Percentiles rank a stretch among this genome's conserved stretches.
phyloP scores from a whole-genome alignment of 2,329 filamentous ascomycete species.

The Delphinella strobiligena region DNA sequence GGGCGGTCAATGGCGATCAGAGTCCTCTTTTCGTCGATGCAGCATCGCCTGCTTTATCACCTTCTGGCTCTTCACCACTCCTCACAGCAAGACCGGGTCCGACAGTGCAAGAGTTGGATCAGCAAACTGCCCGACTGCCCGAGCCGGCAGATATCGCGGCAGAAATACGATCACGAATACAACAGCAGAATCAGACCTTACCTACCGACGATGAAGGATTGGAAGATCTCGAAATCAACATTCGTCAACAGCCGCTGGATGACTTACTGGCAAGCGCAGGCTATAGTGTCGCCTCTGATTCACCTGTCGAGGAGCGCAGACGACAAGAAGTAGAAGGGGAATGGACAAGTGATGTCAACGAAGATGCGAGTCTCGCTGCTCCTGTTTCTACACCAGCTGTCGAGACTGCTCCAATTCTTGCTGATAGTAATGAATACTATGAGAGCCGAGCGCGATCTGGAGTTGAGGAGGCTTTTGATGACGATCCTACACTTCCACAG shows the following conservation, averaged over 20 bases:
- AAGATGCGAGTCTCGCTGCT: background rate
- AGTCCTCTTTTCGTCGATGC: background rate
- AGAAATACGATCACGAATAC: constrained; percentile 14
- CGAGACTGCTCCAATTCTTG: too few species aligned
- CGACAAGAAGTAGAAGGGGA: background rate
- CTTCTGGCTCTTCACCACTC: constrained; percentile 14
- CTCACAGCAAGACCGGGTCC: background rate
- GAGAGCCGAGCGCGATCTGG: too few species aligned
- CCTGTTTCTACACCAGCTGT: background rate
- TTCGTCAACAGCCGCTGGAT: constrained; percentile 27
- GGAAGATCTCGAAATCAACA: constrained; percentile 18
- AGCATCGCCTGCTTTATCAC: constrained; percentile 6
- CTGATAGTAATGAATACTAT: too few species aligned
- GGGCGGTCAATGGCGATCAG: background rate
- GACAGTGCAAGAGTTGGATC: background rate
- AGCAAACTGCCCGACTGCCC: background rate
- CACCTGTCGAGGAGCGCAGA: background rate
- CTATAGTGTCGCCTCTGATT: constrained; percentile 20
- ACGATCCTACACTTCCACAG: constrained; percentile 15
- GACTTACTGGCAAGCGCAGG: constrained; percentile 31
- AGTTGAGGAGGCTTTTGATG: too few species aligned
- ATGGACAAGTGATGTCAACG: background rate
- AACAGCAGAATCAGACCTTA: constrained; percentile 16
- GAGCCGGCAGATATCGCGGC: constrained; percentile 2
- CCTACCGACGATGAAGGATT: constrained; percentile 19